These are phyloP conservation scores for Gymnopilus dilepis DNA, from an alignment of 768 basidiomycete genomes.

Conservation along the genomic window DNA sequence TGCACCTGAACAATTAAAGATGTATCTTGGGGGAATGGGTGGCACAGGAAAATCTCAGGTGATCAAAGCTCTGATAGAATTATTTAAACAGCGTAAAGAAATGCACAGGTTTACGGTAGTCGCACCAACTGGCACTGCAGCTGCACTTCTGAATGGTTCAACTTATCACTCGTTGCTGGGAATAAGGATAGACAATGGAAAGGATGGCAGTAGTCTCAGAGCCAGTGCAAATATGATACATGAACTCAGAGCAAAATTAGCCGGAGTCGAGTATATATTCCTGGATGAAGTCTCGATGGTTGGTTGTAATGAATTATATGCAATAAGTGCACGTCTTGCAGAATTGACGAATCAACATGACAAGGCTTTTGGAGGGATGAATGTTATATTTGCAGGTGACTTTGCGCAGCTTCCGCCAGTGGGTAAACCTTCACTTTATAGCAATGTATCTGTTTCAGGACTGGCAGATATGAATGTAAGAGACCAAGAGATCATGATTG, in stretches of 20 bases:
- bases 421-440: slow-evolving; percentile 21
- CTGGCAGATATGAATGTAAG: background rate
- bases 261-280: slow-evolving; percentile 20
- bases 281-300: slow-evolving; percentile 52
- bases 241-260: slow-evolving; percentile 24
- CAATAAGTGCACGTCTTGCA: too few relatives aligned
- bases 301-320: slow-evolving; percentile 29
- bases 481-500: slow-evolving; percentile 29
- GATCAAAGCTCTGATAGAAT: slow-evolving; percentile 28
- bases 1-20: slow-evolving; percentile 26
- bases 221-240: slow-evolving; percentile 10
- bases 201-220: background rate
- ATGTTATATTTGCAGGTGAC: too few relatives aligned
- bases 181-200: background rate
- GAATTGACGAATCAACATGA: too few relatives aligned
- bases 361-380: too few relatives aligned
- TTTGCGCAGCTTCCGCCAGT: slow-evolving; percentile 47
- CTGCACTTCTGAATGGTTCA: slow-evolving; percentile 17
- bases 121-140: slow-evolving; percentile 21
- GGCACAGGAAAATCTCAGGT: slow-evolving; percentile 42
- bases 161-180: slow-evolving; percentile 20
- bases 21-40: slow-evolving; percentile 40
- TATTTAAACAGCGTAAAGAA: slow-evolving; percentile 26
- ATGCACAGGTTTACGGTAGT: slow-evolving; percentile 23
- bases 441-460: background rate